Conservation (phyloP, 306 rosid genomes). For the Pyrus betulifolia region DNA sequence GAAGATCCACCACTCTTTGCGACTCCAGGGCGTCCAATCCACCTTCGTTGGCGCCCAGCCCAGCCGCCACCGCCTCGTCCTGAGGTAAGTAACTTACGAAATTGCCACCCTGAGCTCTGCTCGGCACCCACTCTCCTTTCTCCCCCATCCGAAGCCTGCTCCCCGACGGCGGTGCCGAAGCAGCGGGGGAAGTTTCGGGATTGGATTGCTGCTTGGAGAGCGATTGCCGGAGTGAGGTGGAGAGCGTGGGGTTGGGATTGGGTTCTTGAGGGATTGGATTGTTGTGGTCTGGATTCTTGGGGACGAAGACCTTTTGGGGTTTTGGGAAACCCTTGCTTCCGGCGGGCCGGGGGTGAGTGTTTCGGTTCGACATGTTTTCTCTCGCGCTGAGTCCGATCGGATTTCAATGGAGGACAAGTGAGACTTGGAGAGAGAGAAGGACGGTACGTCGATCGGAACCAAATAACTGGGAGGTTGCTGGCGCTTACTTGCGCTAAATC, state of each 20-base stretch:
- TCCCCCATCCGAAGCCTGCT: constrained; percentile 33
- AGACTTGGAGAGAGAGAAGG: not conserved
- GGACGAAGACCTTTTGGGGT: constrained; percentile 48
- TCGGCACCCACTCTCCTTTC: constrained; percentile 37
- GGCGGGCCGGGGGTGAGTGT: constrained; percentile 30
- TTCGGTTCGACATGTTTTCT: constrained; percentile 48
- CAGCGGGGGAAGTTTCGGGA: constrained; percentile 6
- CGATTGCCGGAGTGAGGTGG: constrained; percentile 56
- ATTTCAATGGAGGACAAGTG: not conserved
- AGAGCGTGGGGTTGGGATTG: constrained; percentile 46
- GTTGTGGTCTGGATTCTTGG: constrained; percentile 49
- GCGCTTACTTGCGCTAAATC: not conserved
- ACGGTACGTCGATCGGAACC: not conserved
- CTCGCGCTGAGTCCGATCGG: not conserved
- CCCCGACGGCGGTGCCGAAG: constrained; percentile 3
- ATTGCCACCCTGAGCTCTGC: constrained; percentile 34
- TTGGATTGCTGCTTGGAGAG: constrained; percentile 33
- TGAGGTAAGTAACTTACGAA: constrained; percentile 86
- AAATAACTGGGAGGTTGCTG: not conserved
- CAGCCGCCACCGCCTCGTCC: constrained; percentile 91
- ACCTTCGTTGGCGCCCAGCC: constrained; percentile 76
- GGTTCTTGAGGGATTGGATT: constrained; percentile 23
- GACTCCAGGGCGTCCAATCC: constrained; percentile 86
- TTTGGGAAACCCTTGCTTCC: constrained; percentile 47
- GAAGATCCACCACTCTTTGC: constrained; percentile 88